These are phyloP conservation scores for Penicillium daleae DNA, from an alignment of 495 filamentous ascomycete genomes.

Conservation along the genomic window DNA sequence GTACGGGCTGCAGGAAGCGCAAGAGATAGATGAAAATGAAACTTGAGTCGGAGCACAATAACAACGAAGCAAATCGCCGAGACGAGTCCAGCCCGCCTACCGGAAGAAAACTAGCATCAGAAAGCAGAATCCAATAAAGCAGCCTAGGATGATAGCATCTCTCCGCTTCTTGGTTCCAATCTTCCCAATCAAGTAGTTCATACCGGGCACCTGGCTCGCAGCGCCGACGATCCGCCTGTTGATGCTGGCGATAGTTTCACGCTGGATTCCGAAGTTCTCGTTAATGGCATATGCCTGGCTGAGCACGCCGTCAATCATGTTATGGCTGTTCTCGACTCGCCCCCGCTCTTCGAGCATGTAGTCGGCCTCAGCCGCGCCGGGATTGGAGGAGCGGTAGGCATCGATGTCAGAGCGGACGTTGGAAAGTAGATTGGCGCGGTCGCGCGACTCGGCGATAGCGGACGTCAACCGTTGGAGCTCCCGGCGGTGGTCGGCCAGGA, in stretches of 20 bases:
- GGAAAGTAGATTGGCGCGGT: slow-evolving; percentile 87
- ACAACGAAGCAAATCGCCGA: slow-evolving; percentile 7
- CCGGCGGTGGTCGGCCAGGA: slow-evolving; percentile 82
- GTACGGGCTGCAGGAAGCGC: slow-evolving; percentile 21
- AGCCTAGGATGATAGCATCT: slow-evolving; percentile 90
- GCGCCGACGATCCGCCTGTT: slow-evolving; percentile 86
- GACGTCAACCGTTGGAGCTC: slow-evolving; percentile 75
- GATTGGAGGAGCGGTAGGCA: slow-evolving; percentile 81
- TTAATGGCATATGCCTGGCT: slow-evolving; percentile 98
- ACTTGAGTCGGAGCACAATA: slow-evolving; percentile 4
- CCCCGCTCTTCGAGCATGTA: slow-evolving; percentile 94
- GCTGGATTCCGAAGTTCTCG: slow-evolving; percentile 84
- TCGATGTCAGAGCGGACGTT: slow-evolving; percentile 91
- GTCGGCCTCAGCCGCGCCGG: slow-evolving; percentile 81
- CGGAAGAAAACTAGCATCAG: slow-evolving; percentile 83
- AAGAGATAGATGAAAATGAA: slow-evolving; percentile 4
- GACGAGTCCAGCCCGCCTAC: slow-evolving; percentile 38
- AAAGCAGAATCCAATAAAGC: slow-evolving; percentile 89
- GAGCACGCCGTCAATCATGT: slow-evolving; percentile 84
- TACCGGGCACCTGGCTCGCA: slow-evolving; percentile 86
- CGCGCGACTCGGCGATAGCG: slow-evolving; percentile 70
- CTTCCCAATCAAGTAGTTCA: slow-evolving; percentile 90
- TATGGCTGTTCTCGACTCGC: slow-evolving; percentile 83
- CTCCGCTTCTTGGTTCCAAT: slow-evolving; percentile 95
- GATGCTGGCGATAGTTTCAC: slow-evolving; percentile 82